Conservation (phyloP, 139 green algal genomes). For the Medakamo hakoo region DNA sequence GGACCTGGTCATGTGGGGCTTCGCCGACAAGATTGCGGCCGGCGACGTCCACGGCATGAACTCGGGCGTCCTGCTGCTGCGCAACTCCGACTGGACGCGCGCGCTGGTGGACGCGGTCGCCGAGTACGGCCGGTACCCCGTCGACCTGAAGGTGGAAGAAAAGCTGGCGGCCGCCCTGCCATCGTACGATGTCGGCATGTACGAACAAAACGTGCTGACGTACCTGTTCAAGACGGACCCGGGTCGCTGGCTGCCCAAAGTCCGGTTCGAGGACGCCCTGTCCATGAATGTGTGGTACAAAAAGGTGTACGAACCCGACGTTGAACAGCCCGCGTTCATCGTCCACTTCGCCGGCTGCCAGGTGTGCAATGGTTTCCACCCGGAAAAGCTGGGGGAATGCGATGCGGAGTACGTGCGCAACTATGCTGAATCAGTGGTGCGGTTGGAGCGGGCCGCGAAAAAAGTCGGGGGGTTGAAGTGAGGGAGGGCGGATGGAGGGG, state of each 20-base stretch:
- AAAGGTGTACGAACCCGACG: neutral
- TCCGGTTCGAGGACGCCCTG: constrained; percentile 4
- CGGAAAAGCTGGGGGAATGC: constrained; percentile 6
- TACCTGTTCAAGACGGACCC: constrained; percentile 2
- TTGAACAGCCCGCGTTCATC: constrained; percentile 3
- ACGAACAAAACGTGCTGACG: constrained; percentile 6
- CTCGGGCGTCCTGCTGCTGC: constrained; percentile 10
- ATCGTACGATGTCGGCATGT: constrained; percentile 9
- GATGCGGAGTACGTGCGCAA: constrained; percentile 1
- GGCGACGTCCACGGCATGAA: constrained; percentile 8
- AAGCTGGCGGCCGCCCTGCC: neutral
- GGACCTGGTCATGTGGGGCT: constrained; percentile 12
- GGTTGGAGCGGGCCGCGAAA: neutral
- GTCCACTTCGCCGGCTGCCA: constrained; percentile 8
- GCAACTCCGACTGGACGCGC: constrained; percentile 14
- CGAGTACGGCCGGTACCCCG: neutral
- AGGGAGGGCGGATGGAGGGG: neutral
- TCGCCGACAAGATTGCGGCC: constrained; percentile 1
- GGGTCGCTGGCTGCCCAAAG: neutral
- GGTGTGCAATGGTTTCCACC: constrained; percentile 6
- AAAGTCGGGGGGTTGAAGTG: neutral
- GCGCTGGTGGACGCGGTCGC: constrained; percentile 1
- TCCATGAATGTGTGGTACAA: constrained; percentile 9
- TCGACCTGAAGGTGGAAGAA: neutral
- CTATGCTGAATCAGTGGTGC: constrained; percentile 1